Evolutionary conservation across 805 yeast species (phyloP).

Genomic region (Zygotorulaspora chibaensis): DNA sequence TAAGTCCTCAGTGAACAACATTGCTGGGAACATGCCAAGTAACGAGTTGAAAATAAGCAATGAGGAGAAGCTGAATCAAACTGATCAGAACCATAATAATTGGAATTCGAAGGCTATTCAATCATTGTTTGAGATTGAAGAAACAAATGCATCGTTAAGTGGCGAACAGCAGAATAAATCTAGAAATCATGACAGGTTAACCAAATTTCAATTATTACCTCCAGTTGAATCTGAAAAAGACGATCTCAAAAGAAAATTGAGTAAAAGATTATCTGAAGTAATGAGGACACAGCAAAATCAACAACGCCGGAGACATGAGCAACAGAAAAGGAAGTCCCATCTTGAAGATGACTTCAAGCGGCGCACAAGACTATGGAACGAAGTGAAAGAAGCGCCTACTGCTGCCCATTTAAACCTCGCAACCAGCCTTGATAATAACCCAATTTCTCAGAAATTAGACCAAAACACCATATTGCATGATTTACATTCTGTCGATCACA

Average conservation of each 20-base stretch:
- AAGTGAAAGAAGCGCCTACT: conserved; percentile 5
- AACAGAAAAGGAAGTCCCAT: conserved; percentile 28
- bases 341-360: conserved; percentile 26
- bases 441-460: conserved; percentile 3
- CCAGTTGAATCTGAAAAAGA: conserved; percentile 23
- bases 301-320: conserved; percentile 24
- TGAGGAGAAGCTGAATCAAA: background rate
- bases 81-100: background rate
- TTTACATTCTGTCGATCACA: conserved; percentile 30
- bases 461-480: conserved; percentile 18
- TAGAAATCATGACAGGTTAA: conserved; percentile 23
- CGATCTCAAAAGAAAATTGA: conserved; percentile 29
- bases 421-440: background rate
- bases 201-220: conserved; percentile 30
- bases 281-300: conserved; percentile 32
- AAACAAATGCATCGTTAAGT: background rate
- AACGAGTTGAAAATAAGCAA: background rate
- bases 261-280: conserved; percentile 31
- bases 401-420: background rate
- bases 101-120: background rate
- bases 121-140: background rate
- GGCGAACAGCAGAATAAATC: background rate
- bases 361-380: conserved; percentile 19
- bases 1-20: too few species aligned
- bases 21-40: too few species aligned